phyloP scores from a whole-genome alignment of 768 basidiomycete genomes.

The Leccinum ochraceum region DNA sequence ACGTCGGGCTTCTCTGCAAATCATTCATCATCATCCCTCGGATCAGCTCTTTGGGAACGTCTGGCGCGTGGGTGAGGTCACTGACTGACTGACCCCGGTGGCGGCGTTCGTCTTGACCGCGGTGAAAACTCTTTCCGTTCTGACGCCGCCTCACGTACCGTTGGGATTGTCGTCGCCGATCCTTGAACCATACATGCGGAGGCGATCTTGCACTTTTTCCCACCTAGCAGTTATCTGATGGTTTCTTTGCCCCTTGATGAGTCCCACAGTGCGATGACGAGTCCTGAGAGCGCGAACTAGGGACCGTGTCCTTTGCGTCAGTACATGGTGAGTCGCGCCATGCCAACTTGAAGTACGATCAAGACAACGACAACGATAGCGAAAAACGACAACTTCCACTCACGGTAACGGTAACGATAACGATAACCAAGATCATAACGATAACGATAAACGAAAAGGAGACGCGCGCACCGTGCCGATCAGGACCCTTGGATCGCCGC shows the following conservation, averaged over 20 bases:
- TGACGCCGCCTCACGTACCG: constrained; percentile 52
- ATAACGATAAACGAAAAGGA: background rate
- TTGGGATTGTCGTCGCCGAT: constrained; percentile 48
- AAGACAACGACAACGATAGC: background rate
- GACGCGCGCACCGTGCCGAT: constrained; percentile 48
- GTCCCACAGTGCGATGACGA: constrained; percentile 76
- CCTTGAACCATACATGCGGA: constrained; percentile 58
- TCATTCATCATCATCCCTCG: constrained; percentile 20
- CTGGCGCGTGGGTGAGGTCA: background rate
- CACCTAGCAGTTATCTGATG: constrained; percentile 65
- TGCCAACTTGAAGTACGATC: background rate
- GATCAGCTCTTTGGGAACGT: background rate
- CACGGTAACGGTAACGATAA: background rate
- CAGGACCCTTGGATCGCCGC: constrained; percentile 62
- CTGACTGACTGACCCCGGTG: constrained; percentile 33
- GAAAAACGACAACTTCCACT: no score
- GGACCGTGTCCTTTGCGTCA: background rate
- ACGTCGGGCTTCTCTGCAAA: constrained; percentile 35
- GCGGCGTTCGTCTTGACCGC: constrained; percentile 76
- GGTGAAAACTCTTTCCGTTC: constrained; percentile 58
- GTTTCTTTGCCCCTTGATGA: constrained; percentile 69
- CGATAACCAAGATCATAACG: background rate
- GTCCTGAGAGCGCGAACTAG: constrained; percentile 54
- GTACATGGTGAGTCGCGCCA: background rate
- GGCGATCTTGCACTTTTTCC: constrained; percentile 62